Evolutionary conservation across 2,329 filamentous ascomycete genomes (phyloP).

Genomic region (Cryphonectria japonica): DNA sequence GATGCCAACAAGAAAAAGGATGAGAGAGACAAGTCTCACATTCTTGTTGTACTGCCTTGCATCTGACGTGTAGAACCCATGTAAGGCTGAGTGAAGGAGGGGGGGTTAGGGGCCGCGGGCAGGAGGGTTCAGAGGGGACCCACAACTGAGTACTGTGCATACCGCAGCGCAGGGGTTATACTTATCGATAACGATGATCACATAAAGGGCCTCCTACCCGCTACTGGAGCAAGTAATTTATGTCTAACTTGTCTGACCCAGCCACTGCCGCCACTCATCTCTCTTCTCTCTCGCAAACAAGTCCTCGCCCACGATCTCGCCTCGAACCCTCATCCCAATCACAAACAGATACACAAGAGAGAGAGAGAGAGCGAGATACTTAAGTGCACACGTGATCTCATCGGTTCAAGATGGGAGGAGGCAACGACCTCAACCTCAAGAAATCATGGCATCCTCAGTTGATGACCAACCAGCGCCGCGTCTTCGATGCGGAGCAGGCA

Average conservation of each 20-base stretch:
- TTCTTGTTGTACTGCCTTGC: not conserved
- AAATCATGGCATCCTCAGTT: conserved; percentile 93
- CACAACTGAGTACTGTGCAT: not conserved
- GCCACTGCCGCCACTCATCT: conserved; percentile 24
- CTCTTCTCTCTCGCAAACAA: not conserved
- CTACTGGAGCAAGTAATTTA: too few relatives aligned
- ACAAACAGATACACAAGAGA: not conserved
- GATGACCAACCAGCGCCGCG: conserved; percentile 85
- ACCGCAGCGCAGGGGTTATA: too few relatives aligned
- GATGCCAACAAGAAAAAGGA: not conserved
- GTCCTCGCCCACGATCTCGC: not conserved
- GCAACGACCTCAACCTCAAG: conserved; percentile 91
- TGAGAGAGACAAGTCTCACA: not conserved
- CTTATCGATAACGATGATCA: conserved; percentile 15
- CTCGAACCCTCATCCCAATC: not conserved
- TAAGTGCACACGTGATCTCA: too few relatives aligned
- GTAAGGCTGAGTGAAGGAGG: not conserved
- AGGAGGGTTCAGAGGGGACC: not conserved
- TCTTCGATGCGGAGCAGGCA: conserved; percentile 90
- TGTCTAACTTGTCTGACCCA: not conserved
- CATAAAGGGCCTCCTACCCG: not conserved
- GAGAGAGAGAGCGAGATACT: not conserved
- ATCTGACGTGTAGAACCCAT: not conserved
- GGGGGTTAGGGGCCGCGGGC: too few relatives aligned
- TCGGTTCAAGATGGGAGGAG: conserved; percentile 68